Conservation (phyloP, 2,329 filamentous ascomycete genomes). For the Tolypocladium paradoxum region DNA sequence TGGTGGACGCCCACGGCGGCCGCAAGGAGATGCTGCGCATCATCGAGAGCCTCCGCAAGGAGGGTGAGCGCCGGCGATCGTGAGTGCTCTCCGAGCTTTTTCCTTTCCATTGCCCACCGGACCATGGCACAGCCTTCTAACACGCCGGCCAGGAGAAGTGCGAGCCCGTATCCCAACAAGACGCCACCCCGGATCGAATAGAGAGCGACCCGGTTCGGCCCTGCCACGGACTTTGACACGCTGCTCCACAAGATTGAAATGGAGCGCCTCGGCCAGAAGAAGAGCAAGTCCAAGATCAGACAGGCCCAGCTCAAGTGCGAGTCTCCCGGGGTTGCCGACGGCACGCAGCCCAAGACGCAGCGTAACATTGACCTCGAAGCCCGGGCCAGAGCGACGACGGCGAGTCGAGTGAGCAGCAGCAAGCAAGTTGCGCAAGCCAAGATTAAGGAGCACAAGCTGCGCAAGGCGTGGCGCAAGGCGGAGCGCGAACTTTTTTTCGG, state of each 20-base stretch:
- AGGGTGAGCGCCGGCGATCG: conserved; percentile 76
- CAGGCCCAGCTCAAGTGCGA: background rate
- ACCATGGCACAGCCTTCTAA: background rate
- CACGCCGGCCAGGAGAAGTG: conserved; percentile 19
- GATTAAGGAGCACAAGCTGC: background rate
- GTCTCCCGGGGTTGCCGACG: background rate
- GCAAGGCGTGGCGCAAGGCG: background rate
- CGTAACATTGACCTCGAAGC: background rate
- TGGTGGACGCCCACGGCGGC: conserved; percentile 68
- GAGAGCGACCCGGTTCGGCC: conserved; percentile 21
- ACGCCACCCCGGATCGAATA: conserved; percentile 34
- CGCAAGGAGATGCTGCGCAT: conserved; percentile 86
- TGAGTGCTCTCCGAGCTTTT: conserved; percentile 34
- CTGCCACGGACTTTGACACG: conserved; percentile 16
- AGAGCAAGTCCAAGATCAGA: background rate
- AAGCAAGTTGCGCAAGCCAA: background rate
- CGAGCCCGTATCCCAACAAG: conserved; percentile 26
- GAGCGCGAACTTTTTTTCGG: background rate
- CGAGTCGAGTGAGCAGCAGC: background rate
- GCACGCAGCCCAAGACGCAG: background rate
- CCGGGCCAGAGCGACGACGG: background rate
- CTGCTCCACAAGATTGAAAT: conserved; percentile 9
- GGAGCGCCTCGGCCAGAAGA: background rate
- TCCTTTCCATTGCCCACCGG: background rate
- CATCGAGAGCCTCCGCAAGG: conserved; percentile 76